These are phyloP conservation scores for Phialophora tarda DNA, from an alignment of 2,329 filamentous ascomycete species.

Conservation along the genomic window DNA sequence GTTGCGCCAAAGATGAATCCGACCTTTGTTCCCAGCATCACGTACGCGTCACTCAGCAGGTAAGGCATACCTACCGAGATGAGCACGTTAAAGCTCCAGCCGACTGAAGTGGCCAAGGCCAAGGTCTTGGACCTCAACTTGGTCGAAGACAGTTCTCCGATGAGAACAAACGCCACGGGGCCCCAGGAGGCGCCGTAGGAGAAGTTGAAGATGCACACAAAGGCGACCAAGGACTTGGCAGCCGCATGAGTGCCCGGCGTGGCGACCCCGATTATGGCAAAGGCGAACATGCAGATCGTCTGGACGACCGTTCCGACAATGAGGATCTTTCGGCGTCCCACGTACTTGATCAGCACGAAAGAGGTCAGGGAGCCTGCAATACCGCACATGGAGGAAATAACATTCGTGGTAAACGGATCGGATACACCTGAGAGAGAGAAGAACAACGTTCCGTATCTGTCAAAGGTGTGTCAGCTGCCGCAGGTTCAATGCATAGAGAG, in stretches of 20 bases:
- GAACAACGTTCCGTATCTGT: constrained; percentile 83
- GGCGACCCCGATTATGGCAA: constrained; percentile 67
- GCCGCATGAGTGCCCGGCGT: constrained; percentile 22
- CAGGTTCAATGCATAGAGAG: neutral
- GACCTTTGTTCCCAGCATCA: constrained; percentile 39
- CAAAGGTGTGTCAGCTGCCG: constrained; percentile 64
- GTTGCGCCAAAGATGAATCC: constrained; percentile 41
- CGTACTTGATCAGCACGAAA: constrained; percentile 80
- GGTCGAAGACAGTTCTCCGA: constrained; percentile 53
- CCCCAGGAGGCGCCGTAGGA: constrained; percentile 49
- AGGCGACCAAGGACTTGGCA: constrained; percentile 17
- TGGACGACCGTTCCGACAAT: constrained; percentile 78
- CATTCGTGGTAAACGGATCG: constrained; percentile 79
- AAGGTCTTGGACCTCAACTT: constrained; percentile 53
- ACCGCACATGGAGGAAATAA: constrained; percentile 87
- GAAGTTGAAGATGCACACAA: constrained; percentile 44
- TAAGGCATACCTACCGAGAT: constrained; percentile 48
- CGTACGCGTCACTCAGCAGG: constrained; percentile 49
- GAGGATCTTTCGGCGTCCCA: constrained; percentile 79
- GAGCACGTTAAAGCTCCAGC: constrained; percentile 46
- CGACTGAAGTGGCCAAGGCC: constrained; percentile 46
- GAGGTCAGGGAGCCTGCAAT: constrained; percentile 81
- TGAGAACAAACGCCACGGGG: constrained; percentile 51
- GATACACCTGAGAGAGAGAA: constrained; percentile 75
- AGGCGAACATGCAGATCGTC: constrained; percentile 81